Base-by-base conservation (phyloP, 129 eudicot genomes). In the Tanacetum coccineum region DNA sequence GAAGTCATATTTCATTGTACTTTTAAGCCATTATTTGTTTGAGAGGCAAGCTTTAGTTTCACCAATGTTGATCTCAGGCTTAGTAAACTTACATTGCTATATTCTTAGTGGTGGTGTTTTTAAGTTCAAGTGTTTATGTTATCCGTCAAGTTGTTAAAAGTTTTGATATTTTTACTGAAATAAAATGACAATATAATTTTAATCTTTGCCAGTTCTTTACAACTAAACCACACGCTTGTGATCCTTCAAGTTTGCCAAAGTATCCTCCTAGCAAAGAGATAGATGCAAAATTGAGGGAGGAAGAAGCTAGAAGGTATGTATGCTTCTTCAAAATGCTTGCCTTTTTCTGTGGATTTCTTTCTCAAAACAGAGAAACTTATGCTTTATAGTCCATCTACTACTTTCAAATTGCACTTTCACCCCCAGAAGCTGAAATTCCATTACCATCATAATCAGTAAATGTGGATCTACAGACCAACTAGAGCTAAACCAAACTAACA, bases 181-280 rank as follows among this genome's bases (percentile, higher is more conserved):
- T 59, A 11, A 47, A 17, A 21, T 58, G 19, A 46, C 50, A n/a
- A 4, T n/a, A n/a, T 40, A 3, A 3, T 25, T 73, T 11, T 73
- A 9, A 21, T 59, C 25, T 74, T 58, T 28, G 58, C 13, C 87
- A 90, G 97, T 90, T 77, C 81, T 90, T 90, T 74, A 80, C 80
- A 17, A 76, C 85, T 69, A 61, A 82, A 61, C 97, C 97, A 53
- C 80, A 80, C 72, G 84, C 97, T 56, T 87, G 97, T 74, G 95
- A 87, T 75, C 95, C 97, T 48, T 82, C 92, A 62, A 77, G 79
- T 74, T 84, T 90, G 71, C 97, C 97, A 32, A 82, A 82, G 39
- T 90, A 84, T 75, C 97, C 95, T 68, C 97, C 97, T 57, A 90
- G 89, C 91, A 90, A 90, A 81, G 97, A 90, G 76, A 87, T 90